Base-by-base conservation (phyloP, 73 alveolate genomes). In the Paramecium bursaria region DNA sequence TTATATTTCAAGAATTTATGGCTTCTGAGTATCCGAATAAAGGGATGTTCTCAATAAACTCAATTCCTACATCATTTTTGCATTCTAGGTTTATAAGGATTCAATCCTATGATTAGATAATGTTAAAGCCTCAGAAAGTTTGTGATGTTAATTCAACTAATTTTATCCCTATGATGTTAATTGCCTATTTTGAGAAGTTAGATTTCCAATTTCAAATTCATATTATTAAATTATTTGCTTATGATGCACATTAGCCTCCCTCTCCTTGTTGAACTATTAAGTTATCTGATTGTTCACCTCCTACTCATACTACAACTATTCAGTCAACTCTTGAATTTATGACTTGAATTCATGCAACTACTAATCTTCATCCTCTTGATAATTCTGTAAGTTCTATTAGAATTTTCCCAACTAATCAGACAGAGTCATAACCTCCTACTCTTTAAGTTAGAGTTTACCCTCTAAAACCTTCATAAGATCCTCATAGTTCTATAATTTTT, bases 31-130 rank as follows among this genome's bases (percentile, higher is more conserved):
- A 67, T 67, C 82, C 1, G 60, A 35, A 67, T 67, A 67, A 2
- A 67, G 23, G 21, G 50, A 25, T 13, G 82, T 67, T 31, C 82
- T 44, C 22, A 67, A 35, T n/a, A 67, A 35, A 17, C 60, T 33
- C 7, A 67, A 17, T 21, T 67, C 82, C 44, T 67, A 22, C 82
- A 67, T 67, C 44, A 67, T 39, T 67, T 67, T 67, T 10, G 82
- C 82, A 67, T 67, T 67, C 21, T 67, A 42, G 21, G 82, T 67
- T 67, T 67, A 42, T 10, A 67, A 67, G 2, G 82, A 67, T 42
- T 67, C 82, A 35, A 67, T 67, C 21, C 82, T 67, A 67, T 67
- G 82, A 67, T 67, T 67, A 67, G 82, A 53, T 7, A 67, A 21
- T 21, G 82, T 33, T 42, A 67, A 42, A 6, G 50, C 82, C 44